Percentiles rank a stretch among this genome's conserved stretches.
Evolutionary conservation across 352 stramenopile species (phyloP).

Genomic region (Globisporangium acanthophoron): DNA sequence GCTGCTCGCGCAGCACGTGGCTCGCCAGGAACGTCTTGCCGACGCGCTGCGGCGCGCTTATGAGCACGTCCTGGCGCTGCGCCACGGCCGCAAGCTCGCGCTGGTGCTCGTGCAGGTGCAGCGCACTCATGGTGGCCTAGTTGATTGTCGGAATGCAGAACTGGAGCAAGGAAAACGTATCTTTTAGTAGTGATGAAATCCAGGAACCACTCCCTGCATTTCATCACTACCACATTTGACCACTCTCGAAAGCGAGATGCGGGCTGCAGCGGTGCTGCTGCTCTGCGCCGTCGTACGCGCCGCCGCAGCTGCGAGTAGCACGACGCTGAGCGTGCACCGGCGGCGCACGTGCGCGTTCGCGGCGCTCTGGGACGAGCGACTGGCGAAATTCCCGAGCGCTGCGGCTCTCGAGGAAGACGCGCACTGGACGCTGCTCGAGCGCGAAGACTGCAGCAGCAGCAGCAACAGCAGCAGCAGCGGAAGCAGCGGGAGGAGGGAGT

Average conservation of each 20-base stretch:
- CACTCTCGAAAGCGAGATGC: too few species aligned
- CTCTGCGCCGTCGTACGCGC: neutral
- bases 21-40: constrained; percentile 72
- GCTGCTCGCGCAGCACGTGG: constrained; percentile 40
- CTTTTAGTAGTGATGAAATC: neutral
- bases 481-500: neutral
- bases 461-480: neutral
- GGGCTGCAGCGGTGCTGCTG: neutral
- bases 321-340: constrained; percentile 23
- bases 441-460: constrained; percentile 14
- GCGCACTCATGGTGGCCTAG: constrained; percentile 14
- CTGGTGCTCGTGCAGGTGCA: constrained; percentile 46
- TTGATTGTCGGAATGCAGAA: neutral
- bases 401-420: constrained; percentile 15
- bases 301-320: neutral
- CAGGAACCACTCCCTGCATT: neutral
- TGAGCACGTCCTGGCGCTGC: constrained; percentile 45
- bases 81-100: constrained; percentile 67
- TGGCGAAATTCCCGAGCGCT: constrained; percentile 10
- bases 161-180: too few species aligned
- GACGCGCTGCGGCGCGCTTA: constrained; percentile 47
- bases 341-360: constrained; percentile 22
- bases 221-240: neutral
- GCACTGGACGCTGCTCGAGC: constrained; percentile 14
- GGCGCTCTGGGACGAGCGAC: constrained; percentile 26